Base-by-base conservation (phyloP, 768 basidiomycete genomes). In the Suillus weaverae region DNA sequence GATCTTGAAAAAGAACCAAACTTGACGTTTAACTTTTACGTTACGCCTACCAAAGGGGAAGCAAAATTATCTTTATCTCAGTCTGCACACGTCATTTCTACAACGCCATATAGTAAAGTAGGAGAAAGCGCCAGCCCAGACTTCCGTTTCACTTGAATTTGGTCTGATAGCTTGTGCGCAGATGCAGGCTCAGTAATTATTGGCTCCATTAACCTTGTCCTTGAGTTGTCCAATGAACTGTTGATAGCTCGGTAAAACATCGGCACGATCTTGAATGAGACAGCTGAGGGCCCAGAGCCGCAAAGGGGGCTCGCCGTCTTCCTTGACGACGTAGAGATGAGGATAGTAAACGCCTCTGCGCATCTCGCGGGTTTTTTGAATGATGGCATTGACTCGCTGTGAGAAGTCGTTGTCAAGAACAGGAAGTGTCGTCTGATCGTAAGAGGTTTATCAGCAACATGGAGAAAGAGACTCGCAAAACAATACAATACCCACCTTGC, bases 301-400 rank as follows among this genome's bases (percentile, higher is more conserved):
- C 72, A 99, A 81, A 53, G 95, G 90, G 7, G 95, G 92, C 77
- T 99, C 97, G 65, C 95, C 97, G 70, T 99, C 97, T 75, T 98
- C 95, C 79, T 99, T 99, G 72, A 99, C 95, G 61, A 98, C 82
- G 72, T 98, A 99, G 8, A 99, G 80, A 75, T 98, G 95, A 9
- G 94, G 94, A 73, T 91, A 90, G 76, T 98, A 99, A 5, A 90
- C 88, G 16, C 96, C 95, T 46, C 95, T 85, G 57, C 97, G 90
- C 84, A 94, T 86, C 79, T 99, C 97, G 20, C 97, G 86, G 18
- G 90, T 94, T 81, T 99, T 99, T 78, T 94, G 92, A 64, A 99
- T 80, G 71, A 99, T 86, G 2, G 94, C 94, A 71, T 95, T 97
- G 70, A 99, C 85, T 10, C 97, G 91, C 73, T 97, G 92, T n/a